Evolutionary conservation across 31 red algal species (phyloP).

Genomic region (Odonthalia washingtoniensis): DNA sequence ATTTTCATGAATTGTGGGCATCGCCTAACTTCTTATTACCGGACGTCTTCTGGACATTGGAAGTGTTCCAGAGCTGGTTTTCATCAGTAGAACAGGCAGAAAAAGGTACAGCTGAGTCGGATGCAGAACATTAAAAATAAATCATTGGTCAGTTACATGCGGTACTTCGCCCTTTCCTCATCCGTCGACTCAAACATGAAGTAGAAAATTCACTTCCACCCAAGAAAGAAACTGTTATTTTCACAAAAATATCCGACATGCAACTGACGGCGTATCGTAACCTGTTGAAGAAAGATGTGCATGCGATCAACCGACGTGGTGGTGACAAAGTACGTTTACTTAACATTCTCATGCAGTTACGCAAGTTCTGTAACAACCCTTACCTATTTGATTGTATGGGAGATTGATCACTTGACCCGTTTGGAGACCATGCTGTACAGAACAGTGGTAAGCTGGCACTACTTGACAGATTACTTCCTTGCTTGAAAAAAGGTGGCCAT

Average conservation of each 20-base stretch:
- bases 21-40: conserved; percentile 99
- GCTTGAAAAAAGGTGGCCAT: conserved; percentile 88
- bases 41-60: conserved; percentile 92
- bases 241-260: conserved; percentile 90
- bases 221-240: conserved; percentile 98
- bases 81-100: conserved; percentile 81
- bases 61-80: conserved; percentile 99
- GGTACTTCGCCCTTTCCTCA: conserved; percentile 94
- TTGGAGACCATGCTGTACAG: conserved; percentile 91
- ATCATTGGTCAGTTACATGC: conserved; percentile 97
- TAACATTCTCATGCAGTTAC: conserved; percentile 99
- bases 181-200: conserved; percentile 97
- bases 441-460: conserved; percentile 92
- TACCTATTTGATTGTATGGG: conserved; percentile 99
- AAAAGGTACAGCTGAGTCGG: too few relatives aligned
- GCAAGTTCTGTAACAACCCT: conserved; percentile 98
- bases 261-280: conserved; percentile 92
- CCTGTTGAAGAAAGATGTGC: conserved; percentile 97
- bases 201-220: conserved; percentile 95
- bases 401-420: conserved; percentile 95
- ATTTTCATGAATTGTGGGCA: conserved; percentile 99
- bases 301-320: conserved; percentile 97
- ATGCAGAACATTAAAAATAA: conserved; percentile 74
- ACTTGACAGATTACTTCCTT: conserved; percentile 92
- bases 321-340: conserved; percentile 98